Evolutionary conservation across 257 asterid species (phyloP), one percentile per base, ranked within the genome.

Genomic region (Fraxinus cuspidata): DNA sequence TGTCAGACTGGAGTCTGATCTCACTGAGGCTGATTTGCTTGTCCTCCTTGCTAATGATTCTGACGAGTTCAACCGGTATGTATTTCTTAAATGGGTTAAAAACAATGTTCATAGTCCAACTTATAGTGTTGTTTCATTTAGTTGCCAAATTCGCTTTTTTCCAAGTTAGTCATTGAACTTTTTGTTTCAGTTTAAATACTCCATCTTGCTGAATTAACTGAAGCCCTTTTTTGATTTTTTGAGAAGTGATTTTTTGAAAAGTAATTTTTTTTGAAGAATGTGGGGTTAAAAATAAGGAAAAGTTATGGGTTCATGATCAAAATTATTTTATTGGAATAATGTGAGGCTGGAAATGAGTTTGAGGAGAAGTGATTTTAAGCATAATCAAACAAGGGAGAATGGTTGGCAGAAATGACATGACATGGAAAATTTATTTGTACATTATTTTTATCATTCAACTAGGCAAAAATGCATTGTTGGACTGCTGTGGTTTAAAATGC

Each of bases 1-100:
- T 80, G 84, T 92, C 72, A 88, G 95, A 9, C 80, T 92, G 79
- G 89, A 90, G 64, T 85, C 96, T 21, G 97, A 90, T 84, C 93
- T 92, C 80, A 89, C 87, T 2, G 95, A 87, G 11, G 83, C 56
- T n/a, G 93, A 92, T 80, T 81, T 92, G 31, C 85, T 85, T 74
- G 88, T 92, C 86, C 96, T 92, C 81, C 94, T 92, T 34, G 97
- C 95, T 47, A 87, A 89, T 81, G 96, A 92, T 85, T 87, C 95
- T 29, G 95, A 92, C 77, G 96, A 92, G 86, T 92, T 92, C 81
- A 92, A 90, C 81, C 92, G 97, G 97, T 92, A 86, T 53, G 84
- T 73, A 38, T 51, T 28, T 68, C 16, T 64, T 72, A 76, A 5
- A 68, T 53, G 25, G 66, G 42, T 34, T 42, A 38, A 27, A 31